Conservation (phyloP, 352 stramenopile genomes). For the Globisporangium polare region DNA sequence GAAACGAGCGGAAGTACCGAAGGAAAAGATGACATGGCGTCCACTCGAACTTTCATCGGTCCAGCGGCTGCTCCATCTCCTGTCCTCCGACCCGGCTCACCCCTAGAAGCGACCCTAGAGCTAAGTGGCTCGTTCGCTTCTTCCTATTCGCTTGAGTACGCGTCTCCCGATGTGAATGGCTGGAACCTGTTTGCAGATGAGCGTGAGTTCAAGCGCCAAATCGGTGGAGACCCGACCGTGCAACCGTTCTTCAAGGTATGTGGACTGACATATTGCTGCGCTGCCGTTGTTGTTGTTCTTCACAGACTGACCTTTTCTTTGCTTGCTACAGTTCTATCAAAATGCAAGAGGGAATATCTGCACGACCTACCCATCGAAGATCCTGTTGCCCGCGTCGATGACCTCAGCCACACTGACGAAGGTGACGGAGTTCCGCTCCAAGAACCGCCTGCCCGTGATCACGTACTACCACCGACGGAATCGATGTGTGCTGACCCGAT, state of each 20-base stretch:
- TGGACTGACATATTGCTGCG: neutral
- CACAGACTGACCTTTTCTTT: neutral
- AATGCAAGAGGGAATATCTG: constrained; percentile 80
- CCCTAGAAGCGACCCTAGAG: constrained; percentile 29
- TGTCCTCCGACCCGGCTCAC: constrained; percentile 32
- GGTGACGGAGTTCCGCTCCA: constrained; percentile 79
- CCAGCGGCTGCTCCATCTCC: constrained; percentile 31
- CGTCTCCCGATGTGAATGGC: constrained; percentile 49
- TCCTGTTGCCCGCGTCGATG: constrained; percentile 73
- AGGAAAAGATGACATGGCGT: neutral
- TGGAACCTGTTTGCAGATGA: constrained; percentile 79
- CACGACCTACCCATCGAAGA: constrained; percentile 75
- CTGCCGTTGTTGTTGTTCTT: neutral
- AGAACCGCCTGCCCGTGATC: constrained; percentile 83
- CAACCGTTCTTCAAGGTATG: constrained; percentile 71
- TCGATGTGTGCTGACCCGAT: constrained; percentile 76
- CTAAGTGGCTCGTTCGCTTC: constrained; percentile 68
- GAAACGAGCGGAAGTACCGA: constrained; percentile 3
- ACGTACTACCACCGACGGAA: constrained; percentile 82
- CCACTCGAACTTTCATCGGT: constrained; percentile 16
- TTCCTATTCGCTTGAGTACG: constrained; percentile 42
- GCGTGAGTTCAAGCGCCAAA: constrained; percentile 75
- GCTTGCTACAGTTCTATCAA: constrained; percentile 55
- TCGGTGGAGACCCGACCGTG: constrained; percentile 46
- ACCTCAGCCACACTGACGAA: constrained; percentile 60